phyloP scores from a whole-genome alignment of 768 basidiomycete species.

The Calocera cornea region DNA sequence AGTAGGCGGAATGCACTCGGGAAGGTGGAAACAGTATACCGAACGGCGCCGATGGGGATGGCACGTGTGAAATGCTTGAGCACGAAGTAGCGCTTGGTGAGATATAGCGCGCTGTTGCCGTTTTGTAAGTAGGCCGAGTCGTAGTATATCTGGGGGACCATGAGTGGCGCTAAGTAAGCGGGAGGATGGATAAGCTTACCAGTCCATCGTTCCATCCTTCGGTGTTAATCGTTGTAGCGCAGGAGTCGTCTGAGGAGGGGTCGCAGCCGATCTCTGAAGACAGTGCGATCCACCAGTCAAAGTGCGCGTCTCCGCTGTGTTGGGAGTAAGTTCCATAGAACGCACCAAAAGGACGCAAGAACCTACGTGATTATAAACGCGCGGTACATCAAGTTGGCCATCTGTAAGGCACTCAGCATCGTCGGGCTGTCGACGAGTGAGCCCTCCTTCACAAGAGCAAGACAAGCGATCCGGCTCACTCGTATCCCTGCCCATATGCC shows the following conservation, averaged over 20 bases:
- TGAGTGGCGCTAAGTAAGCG: not conserved
- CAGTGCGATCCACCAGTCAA: constrained; percentile 13
- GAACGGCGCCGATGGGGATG: not conserved
- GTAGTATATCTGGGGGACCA: constrained; percentile 32
- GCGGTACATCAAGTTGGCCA: constrained; percentile 17
- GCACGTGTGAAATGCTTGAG: constrained; percentile 18
- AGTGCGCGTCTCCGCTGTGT: constrained; percentile 23
- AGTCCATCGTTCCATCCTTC: constrained; percentile 32
- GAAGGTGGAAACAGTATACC: not conserved
- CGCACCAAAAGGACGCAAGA: constrained; percentile 10
- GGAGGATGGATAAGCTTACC: not conserved
- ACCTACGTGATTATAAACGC: constrained; percentile 16
- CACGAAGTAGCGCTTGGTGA: constrained; percentile 18
- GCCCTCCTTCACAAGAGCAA: not conserved
- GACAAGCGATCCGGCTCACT: constrained; percentile 12
- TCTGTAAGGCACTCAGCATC: constrained; percentile 16
- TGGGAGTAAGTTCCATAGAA: not conserved
- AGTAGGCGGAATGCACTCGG: not conserved
- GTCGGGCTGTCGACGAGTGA: constrained; percentile 11
- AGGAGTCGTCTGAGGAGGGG: constrained; percentile 25
- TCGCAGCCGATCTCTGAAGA: constrained; percentile 29
- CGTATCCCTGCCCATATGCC: constrained; percentile 12
- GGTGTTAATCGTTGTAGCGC: constrained; percentile 27
- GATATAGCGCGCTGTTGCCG: constrained; percentile 14
- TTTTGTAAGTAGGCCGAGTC: constrained; percentile 25